phyloP scores from a whole-genome alignment of 169 alveolate genomes.

The Eimeria maxima region DNA sequence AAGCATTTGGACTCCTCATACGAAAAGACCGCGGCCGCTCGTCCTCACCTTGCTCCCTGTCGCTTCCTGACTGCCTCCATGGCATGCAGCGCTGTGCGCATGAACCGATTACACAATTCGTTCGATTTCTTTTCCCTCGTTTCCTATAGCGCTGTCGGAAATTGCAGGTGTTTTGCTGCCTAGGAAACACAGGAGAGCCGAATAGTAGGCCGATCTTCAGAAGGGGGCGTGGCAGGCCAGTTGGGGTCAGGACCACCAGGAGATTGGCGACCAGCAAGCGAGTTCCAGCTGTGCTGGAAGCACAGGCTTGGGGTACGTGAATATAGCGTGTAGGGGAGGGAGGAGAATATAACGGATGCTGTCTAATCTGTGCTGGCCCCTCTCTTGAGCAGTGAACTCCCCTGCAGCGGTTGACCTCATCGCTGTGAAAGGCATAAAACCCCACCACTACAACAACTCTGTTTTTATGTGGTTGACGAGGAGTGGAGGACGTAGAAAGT shows the following conservation, averaged over 20 bases:
- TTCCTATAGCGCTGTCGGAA: not conserved
- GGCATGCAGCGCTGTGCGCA: constrained; percentile 45
- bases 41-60: constrained; percentile 1
- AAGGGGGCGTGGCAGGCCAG: constrained; percentile 5
- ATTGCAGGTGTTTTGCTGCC: not conserved
- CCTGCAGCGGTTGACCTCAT: not conserved
- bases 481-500: not conserved
- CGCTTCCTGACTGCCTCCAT: not conserved
- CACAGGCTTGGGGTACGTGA: constrained; percentile 29
- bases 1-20: constrained; percentile 26
- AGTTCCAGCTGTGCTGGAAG: constrained; percentile 42
- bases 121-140: not conserved
- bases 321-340: not conserved
- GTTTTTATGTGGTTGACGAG: not conserved
- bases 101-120: not conserved
- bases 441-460: not conserved
- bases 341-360: not conserved
- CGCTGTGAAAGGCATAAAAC: not conserved
- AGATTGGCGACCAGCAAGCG: not conserved
- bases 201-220: not conserved
- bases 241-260: not conserved
- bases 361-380: not conserved
- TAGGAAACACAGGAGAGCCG: constrained; percentile 27
- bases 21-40: not conserved
- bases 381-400: constrained; percentile 1